A percentile compares a stretch with the other conserved stretches of the same genome.
Conservation (phyloP, 345 rosid genomes). For the Linum tenue region DNA sequence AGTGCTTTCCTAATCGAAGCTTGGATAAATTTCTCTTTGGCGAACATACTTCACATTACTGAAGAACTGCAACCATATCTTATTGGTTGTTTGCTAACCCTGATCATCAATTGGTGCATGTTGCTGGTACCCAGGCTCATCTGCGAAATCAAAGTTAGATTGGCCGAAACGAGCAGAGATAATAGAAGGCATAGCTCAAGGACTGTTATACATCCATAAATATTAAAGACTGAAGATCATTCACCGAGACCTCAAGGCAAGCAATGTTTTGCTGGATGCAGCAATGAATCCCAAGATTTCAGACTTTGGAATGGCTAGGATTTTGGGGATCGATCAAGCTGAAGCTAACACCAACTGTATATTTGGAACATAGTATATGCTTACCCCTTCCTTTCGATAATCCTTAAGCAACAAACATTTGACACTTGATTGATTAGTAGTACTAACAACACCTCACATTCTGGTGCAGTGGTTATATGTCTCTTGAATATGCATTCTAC, state of each 20-base stretch:
- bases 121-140: not conserved
- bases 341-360: not conserved
- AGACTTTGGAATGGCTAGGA: constrained; percentile 1
- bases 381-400: not conserved
- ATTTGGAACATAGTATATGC: not conserved
- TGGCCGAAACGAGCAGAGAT: not conserved
- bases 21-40: not conserved
- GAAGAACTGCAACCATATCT: not conserved
- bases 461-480: constrained; percentile 1
- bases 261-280: not conserved
- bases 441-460: too few species aligned
- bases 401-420: not conserved
- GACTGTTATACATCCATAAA: not conserved
- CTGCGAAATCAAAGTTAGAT: not conserved
- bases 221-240: not conserved
- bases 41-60: not conserved
- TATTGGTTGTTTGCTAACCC: not conserved
- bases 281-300: constrained; percentile 7
- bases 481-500: not conserved
- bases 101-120: too few species aligned
- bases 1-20: not conserved
- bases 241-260: constrained; percentile 1
- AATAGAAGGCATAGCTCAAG: not conserved
- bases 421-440: not conserved
- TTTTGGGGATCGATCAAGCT: not conserved